phyloP scores from a whole-genome alignment of 1,284 basidiomycete genomes.

The Malassezia restricta region DNA sequence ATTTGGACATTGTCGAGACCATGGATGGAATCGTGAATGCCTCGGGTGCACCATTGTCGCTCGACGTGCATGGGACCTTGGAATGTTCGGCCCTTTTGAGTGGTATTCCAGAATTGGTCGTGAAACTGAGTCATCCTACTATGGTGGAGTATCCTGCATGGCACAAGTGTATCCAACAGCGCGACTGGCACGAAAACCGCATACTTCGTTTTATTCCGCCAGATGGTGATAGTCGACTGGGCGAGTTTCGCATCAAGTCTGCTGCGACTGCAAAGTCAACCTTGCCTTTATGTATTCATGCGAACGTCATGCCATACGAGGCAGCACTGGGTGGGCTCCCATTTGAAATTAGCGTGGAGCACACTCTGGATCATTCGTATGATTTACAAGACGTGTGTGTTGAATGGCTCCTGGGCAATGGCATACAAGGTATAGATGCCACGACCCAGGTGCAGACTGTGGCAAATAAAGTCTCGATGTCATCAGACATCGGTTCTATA shows the following conservation, averaged over 20 bases:
- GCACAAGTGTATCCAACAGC: constrained; percentile 73
- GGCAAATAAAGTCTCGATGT: not conserved
- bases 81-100: constrained; percentile 44
- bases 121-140: constrained; percentile 48
- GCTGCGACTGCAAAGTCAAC: constrained; percentile 5
- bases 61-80: constrained; percentile 24
- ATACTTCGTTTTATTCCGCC: constrained; percentile 31
- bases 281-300: constrained; percentile 5
- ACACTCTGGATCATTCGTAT: constrained; percentile 1
- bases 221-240: constrained; percentile 30
- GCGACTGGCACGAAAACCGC: constrained; percentile 54
- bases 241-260: constrained; percentile 22
- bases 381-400: constrained; percentile 24
- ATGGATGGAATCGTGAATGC: constrained; percentile 23
- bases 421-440: constrained; percentile 28
- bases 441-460: not conserved
- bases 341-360: constrained; percentile 12
- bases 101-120: constrained; percentile 29
- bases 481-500: not conserved
- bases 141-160: constrained; percentile 68
- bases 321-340: not conserved
- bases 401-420: constrained; percentile 25
- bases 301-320: not conserved
- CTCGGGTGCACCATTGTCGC: constrained; percentile 49
- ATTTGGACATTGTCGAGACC: constrained; percentile 30